Evolutionary conservation across 2,329 filamentous ascomycete genomes (phyloP), one percentile per base, ranked within the genome.

Genomic region (Magnaporthiopsis rhizophila): DNA sequence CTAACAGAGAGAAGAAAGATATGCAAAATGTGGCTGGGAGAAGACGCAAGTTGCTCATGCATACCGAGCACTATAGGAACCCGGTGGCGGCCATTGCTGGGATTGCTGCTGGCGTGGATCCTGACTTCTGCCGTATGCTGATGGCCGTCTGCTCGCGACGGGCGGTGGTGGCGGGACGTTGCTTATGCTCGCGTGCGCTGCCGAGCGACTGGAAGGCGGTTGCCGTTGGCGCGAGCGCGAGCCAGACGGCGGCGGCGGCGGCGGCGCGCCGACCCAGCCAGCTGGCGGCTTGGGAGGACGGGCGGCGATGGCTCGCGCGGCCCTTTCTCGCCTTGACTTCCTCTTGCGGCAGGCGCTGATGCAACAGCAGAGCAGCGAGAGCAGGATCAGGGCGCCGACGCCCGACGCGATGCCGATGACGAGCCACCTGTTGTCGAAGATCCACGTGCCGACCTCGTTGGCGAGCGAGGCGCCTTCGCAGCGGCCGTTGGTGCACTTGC

Each of bases 361-460:
- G 70, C 88, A 81, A 76, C 92, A 97, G 72, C 83, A 83, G 13
- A 88, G 68, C 62, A 97, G 78, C 45, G 83, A 81, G 59, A 97
- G 74, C 24, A 96, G 72, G 7, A 96, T 70, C 7, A 97, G 79
- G 8, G 83, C 86, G 61, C 92, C 94, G 21, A 96, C 80, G 13
- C 86, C 89, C 60, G 81, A 80, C 6, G 84, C 85, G 13, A 98
- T 79, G 30, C 90, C 92, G 68, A 98, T 97, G 68, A 96, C 89
- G 67, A 98, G 85, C 63, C 84, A 78, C 76, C 90, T 90, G 79
- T 98, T 88, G 68, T 87, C 77, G 32, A 84, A 78, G 74, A 98
- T 87, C 89, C 92, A 97, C 66, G 82, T 83, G 64, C 79, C 80
- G 67, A 96, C 87, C 76, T 92, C 87, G 67, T 87, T 88, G 69